A percentile compares a stretch with the other conserved stretches of the same genome.
These are phyloP conservation scores for Lepidium campestre DNA, from an alignment of 441 rosid genomes.

Conservation along the genomic window DNA sequence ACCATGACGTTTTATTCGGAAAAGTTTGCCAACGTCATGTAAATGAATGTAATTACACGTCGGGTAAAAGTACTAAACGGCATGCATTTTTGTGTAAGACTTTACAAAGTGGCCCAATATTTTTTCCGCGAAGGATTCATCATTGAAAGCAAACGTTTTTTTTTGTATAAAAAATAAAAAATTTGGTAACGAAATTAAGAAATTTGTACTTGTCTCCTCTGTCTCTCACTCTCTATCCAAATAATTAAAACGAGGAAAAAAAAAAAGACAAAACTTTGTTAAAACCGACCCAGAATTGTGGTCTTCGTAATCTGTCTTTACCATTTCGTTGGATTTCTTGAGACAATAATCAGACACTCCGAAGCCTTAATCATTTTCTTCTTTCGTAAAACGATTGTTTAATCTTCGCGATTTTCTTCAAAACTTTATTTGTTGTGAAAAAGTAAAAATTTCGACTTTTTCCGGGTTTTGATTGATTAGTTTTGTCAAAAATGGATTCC, in stretches of 20 bases:
- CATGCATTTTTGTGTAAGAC: background rate
- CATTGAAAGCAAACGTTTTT: background rate
- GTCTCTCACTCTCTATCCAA: constrained; percentile 25
- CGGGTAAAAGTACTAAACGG: constrained; percentile 7
- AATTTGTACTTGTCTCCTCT: constrained; percentile 1
- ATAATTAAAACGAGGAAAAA: background rate
- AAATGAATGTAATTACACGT: background rate
- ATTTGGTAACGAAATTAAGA: background rate
- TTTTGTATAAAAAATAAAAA: too few relatives aligned
- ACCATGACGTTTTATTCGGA: background rate
- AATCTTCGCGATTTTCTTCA: background rate
- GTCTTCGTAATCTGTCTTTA: constrained; percentile 13
- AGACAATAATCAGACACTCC: background rate
- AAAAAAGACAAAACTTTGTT: constrained; percentile 4
- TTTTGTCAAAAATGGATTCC: constrained; percentile 66
- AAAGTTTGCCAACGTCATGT: constrained; percentile 4
- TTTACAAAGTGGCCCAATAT: background rate
- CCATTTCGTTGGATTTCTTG: constrained; percentile 9
- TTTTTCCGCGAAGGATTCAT: constrained; percentile 2
- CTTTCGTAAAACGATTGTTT: background rate
- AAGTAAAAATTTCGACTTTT: background rate
- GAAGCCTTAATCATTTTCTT: constrained; percentile 10
- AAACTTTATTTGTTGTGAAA: background rate
- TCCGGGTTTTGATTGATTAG: background rate
- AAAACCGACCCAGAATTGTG: constrained; percentile 24